These are phyloP conservation scores for Neophaeococcomyces mojaviensis DNA, from an alignment of 2,329 filamentous ascomycete species.

Conservation along the genomic window DNA sequence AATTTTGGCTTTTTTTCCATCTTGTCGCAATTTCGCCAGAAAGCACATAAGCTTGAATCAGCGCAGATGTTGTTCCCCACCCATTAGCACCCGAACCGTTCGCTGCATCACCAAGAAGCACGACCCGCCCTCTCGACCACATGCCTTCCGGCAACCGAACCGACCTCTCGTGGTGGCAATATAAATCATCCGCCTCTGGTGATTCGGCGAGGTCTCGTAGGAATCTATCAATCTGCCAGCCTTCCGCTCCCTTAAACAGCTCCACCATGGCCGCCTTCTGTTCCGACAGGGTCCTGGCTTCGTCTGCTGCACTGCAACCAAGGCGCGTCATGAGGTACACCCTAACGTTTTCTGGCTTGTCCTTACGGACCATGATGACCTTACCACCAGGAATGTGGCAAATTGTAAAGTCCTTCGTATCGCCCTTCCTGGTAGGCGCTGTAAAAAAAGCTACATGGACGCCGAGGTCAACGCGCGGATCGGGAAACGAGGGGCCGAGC, in stretches of 20 bases:
- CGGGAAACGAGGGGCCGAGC: constrained; percentile 16
- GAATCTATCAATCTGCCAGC: constrained; percentile 41
- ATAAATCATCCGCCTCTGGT: constrained; percentile 41
- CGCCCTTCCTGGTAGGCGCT: constrained; percentile 27
- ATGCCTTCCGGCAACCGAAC: constrained; percentile 38
- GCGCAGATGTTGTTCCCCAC: constrained; percentile 43
- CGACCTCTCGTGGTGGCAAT: constrained; percentile 37
- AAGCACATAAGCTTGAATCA: constrained; percentile 35
- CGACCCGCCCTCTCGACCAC: constrained; percentile 43
- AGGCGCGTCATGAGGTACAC: no score
- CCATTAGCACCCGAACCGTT: constrained; percentile 45
- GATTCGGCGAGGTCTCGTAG: constrained; percentile 33
- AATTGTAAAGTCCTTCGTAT: no score
- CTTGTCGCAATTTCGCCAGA: constrained; percentile 33
- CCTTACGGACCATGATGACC: no score
- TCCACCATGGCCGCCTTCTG: no score
- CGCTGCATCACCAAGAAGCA: constrained; percentile 49
- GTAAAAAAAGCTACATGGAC: constrained; percentile 33
- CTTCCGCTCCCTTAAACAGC: no score
- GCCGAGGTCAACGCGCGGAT: constrained; percentile 14
- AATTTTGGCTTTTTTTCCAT: constrained; percentile 12
- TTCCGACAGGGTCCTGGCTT: no score
- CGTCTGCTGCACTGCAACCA: no score
- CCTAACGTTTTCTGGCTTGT: no score
- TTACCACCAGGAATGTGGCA: no score